Conservation (phyloP, 1,139 yeast species). For the Blastobotrys malaysiensis region DNA sequence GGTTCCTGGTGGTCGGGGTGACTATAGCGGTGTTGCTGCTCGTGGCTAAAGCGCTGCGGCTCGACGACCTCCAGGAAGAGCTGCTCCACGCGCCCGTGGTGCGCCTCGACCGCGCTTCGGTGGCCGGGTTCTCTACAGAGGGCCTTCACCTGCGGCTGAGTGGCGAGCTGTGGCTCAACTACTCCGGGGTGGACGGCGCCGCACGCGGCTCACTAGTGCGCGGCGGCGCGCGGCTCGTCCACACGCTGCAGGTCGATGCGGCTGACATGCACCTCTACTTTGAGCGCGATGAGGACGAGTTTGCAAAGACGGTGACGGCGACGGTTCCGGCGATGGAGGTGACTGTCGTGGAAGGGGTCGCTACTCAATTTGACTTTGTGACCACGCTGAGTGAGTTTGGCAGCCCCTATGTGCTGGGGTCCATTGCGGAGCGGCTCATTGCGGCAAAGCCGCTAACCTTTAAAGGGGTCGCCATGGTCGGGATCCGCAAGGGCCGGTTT, state of each 20-base stretch:
- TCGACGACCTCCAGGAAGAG: constrained; percentile 20
- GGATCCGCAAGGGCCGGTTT: constrained; percentile 18
- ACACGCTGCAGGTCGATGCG: constrained; percentile 15
- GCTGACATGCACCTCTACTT: constrained; percentile 18
- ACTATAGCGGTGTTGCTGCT: background rate
- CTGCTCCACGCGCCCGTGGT: constrained; percentile 18
- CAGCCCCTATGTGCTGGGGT: constrained; percentile 19
- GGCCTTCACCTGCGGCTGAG: constrained; percentile 17
- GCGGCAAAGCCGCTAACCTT: constrained; percentile 20
- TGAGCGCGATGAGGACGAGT: constrained; percentile 12
- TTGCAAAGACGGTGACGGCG: constrained; percentile 21
- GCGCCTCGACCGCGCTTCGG: constrained; percentile 11
- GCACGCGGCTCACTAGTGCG: constrained; percentile 14
- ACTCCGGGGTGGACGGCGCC: constrained; percentile 14
- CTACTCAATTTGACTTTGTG: constrained; percentile 21
- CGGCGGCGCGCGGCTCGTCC: constrained; percentile 12
- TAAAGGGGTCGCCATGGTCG: constrained; percentile 16
- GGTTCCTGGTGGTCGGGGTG: background rate
- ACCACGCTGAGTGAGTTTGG: constrained; percentile 25
- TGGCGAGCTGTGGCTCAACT: constrained; percentile 18
- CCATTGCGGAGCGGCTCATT: constrained; percentile 20
- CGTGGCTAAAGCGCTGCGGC: constrained; percentile 3
- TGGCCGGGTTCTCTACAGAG: constrained; percentile 17
- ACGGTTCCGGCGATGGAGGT: constrained; percentile 21
- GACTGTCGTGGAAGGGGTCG: constrained; percentile 14